Base-by-base conservation (phyloP, 164 flowering plant species). In the Stephania cephalantha region DNA sequence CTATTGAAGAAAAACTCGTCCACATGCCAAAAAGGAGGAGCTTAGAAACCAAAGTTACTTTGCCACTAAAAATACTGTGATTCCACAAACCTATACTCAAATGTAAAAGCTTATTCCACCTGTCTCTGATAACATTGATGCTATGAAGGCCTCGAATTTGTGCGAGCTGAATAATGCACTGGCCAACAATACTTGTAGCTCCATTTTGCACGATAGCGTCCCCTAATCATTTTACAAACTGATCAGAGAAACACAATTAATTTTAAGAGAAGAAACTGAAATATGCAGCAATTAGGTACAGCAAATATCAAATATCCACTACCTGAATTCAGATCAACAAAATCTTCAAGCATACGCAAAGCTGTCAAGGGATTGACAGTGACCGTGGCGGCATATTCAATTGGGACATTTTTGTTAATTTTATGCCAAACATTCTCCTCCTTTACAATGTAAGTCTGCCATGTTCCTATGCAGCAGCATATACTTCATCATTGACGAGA, bases 161-260 rank as follows among this genome's bases (percentile, higher is more conserved):
- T 58, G 99, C 98, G 79, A 96, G 87, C 87, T 96, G 99, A 83
- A 96, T 92, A 75, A 96, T 73, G 80, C 97, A 96, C 82, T 90
- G 99, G 18, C 98, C 99, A 35, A 96, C 99, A 68, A 92, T 94
- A 82, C 99, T 96, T 68, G 99, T 96, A 20, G 99, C 92, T 69
- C 99, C 99, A 87, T 96, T 95, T 87, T 96, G 98, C 79, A 96
- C 97, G 79, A 96, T 78, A 74, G 89, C 74, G 84, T 91, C 97
- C 68, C 99, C 98, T 95, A 78, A 35, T 81, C 61, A 81, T 70
- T 35, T 50, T 70, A 48, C 55, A 76, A 74, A 66, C 44, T 61
- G 29, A 76, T 80, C 61, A 80, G 77, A 50, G 30, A 68, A 35
- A 74, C 67, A 17, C 17, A 74, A 78, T 69, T 18, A 13, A 64